Base-by-base conservation (phyloP, 2,329 filamentous ascomycete genomes). In the Polytolypa hystricis region DNA sequence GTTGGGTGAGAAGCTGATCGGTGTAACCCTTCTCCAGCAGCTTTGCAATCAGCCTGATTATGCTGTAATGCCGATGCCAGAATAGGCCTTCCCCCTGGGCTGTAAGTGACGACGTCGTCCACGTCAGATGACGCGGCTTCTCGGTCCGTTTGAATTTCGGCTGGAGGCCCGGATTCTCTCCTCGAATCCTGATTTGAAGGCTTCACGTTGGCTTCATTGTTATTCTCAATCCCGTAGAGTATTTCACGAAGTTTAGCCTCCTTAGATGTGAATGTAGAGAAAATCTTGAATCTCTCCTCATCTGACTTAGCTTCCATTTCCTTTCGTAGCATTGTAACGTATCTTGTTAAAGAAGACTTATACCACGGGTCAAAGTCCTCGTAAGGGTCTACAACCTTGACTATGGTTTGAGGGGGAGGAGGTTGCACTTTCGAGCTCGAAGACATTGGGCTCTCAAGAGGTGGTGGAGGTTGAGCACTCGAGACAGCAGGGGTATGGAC, bases 341-440 rank as follows among this genome's bases (percentile, higher is more conserved):
- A 75, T 28, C 71, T 60, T 33, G 69, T 65, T 32, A 75, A 50
- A 17, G 71, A 74, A 2, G 69, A 68, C 44, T 64, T 68, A 44
- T 67, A 74, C 67, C 71, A 74, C 2, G 69, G 65, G 41, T 73
- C 68, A n/a, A 75, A 56, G 44, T 72, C 70, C 16, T 60, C 62
- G 40, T 66, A 66, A 4, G 67, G 66, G 44, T 73, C 64, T 34
- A 59, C 39, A 37, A 60, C 56, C 16, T 47, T 48, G 6, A 40
- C 39, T 14, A 47, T 39, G 11, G 44, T 33, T 10, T 41, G 39
- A 12, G 33, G 21, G 5, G 38, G 8, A 25, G 15, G 29, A 32
- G 27, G 16, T 25, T 35, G 18, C n/a, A 35, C 31, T 42, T 44
- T 20, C 25, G 26, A 25, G 21, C 32, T 16, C 12, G 28, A 19